Evolutionary conservation across 345 rosid species (phyloP).

Genomic region (Bruguiera sexangula): DNA sequence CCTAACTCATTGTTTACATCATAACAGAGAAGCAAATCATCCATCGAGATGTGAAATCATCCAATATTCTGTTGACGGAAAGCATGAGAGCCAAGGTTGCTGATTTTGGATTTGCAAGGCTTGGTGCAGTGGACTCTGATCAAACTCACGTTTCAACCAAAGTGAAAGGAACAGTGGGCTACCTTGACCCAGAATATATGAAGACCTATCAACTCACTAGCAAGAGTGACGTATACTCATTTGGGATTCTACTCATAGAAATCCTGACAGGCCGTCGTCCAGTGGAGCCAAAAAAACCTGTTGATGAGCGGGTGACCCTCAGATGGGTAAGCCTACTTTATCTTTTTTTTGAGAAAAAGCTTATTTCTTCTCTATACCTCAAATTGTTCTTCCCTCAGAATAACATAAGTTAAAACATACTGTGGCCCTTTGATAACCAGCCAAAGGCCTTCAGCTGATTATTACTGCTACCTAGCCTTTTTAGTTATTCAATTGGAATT

Average conservation of each 20-base stretch:
- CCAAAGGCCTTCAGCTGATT: too few relatives aligned
- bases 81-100: conserved; percentile 95
- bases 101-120: conserved; percentile 90
- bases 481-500: background rate
- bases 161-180: conserved; percentile 95
- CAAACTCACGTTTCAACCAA: conserved; percentile 78
- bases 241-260: conserved; percentile 84
- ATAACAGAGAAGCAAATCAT: conserved; percentile 81
- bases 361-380: background rate
- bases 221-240: conserved; percentile 89
- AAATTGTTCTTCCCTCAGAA: too few relatives aligned
- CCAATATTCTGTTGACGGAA: conserved; percentile 89
- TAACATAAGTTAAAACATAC: too few relatives aligned
- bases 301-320: conserved; percentile 69
- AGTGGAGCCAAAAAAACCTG: conserved; percentile 56
- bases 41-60: conserved; percentile 92
- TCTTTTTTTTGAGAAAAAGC: conserved; percentile 19
- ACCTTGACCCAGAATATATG: conserved; percentile 98
- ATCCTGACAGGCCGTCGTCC: conserved; percentile 89
- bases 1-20: conserved; percentile 12
- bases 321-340: conserved; percentile 69
- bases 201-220: conserved; percentile 84
- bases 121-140: conserved; percentile 63
- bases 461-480: too few relatives aligned
- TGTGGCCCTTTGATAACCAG: too few relatives aligned